Conservation (phyloP, 768 basidiomycete genomes). For the Mycena latifolia region DNA sequence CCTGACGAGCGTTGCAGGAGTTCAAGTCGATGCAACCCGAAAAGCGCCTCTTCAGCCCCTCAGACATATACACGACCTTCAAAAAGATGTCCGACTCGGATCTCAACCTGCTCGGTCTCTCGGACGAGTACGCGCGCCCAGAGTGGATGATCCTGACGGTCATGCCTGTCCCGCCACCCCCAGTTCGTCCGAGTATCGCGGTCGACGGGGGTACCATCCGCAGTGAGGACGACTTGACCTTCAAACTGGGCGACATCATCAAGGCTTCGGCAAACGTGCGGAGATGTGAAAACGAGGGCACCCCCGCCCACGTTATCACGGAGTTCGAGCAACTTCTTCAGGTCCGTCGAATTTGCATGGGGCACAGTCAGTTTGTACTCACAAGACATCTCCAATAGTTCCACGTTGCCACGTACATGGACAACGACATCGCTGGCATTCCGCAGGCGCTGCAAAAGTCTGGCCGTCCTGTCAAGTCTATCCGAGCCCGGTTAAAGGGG, state of each 20-base stretch:
- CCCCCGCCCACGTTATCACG: slow-evolving; percentile 94
- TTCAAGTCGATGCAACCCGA: slow-evolving; percentile 73
- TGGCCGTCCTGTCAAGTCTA: slow-evolving; percentile 97
- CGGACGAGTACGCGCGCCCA: slow-evolving; percentile 95
- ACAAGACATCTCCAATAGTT: slow-evolving; percentile 68
- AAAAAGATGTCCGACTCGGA: slow-evolving; percentile 35
- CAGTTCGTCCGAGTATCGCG: slow-evolving; percentile 97
- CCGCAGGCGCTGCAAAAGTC: slow-evolving; percentile 98
- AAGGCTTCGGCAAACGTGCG: slow-evolving; percentile 94
- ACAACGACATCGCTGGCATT: slow-evolving; percentile 98
- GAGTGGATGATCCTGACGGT: slow-evolving; percentile 99
- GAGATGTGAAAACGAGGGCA: slow-evolving; percentile 95
- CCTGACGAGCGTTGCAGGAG: slow-evolving; percentile 62
- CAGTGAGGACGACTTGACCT: slow-evolving; percentile 98
- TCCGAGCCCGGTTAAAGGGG: slow-evolving; percentile 97
- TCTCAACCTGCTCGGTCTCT: slow-evolving; percentile 67
- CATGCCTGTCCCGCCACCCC: slow-evolving; percentile 96
- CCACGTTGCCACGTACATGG: slow-evolving; percentile 99
- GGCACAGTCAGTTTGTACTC: slow-evolving; percentile 17
- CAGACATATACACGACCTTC: slow-evolving; percentile 34
- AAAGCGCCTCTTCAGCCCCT: slow-evolving; percentile 29
- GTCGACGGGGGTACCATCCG: slow-evolving; percentile 97
- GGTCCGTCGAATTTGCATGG: slow-evolving; percentile 57
- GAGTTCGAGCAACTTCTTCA: slow-evolving; percentile 97
- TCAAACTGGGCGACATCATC: slow-evolving; percentile 97